Base-by-base conservation (phyloP, 495 filamentous ascomycete species). In the Penicillium roqueforti region DNA sequence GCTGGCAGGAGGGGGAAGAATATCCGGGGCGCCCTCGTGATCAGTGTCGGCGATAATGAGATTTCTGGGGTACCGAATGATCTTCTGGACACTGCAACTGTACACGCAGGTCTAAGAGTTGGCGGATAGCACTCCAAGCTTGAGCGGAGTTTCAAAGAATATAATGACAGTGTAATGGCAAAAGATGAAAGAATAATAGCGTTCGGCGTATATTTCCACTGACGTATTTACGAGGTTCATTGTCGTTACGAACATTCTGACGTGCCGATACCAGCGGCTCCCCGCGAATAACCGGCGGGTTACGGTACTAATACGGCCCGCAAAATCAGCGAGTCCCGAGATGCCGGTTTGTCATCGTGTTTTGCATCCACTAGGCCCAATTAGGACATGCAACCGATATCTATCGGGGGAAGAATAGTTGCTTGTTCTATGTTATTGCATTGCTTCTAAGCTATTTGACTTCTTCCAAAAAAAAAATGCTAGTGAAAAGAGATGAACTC, bases 221-320 rank as follows among this genome's bases (percentile, higher is more conserved):
- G 59, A 59, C 63, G 59, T 60, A 56, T 59, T 54, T 62, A 47
- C 55, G 55, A 48, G 36, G 31, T 52, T 59, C 59, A 14, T 4
- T 32, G 5, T 36, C 9, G 11, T 28, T 68, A 69, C 58, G 43
- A 36, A 57, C 14, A 36, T 36, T 36, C 60, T 72, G 65, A 69
- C 68, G 56, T 71, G 69, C 71, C 71, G 71, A 72, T 72, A 74
- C 71, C 56, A 52, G 44, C 58, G 51, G 53, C 46, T 8, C 25
- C 43, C 62, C 59, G 62, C 51, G 10, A 41, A 49, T 60, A 60
- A 39, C 58, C 61, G 64, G 16, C 4, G 39, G 18, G 59, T 51
- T 53, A 58, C 56, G 5, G 48, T 57, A 59, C 51, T 7, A 25
- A 39, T 58, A 66, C 53, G 48, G 19, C 25, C 38, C 26, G 37